Percentiles rank a stretch among this genome's conserved stretches.
phyloP scores from a whole-genome alignment of 1,284 basidiomycete genomes.

The Ustilago xerochloae region DNA sequence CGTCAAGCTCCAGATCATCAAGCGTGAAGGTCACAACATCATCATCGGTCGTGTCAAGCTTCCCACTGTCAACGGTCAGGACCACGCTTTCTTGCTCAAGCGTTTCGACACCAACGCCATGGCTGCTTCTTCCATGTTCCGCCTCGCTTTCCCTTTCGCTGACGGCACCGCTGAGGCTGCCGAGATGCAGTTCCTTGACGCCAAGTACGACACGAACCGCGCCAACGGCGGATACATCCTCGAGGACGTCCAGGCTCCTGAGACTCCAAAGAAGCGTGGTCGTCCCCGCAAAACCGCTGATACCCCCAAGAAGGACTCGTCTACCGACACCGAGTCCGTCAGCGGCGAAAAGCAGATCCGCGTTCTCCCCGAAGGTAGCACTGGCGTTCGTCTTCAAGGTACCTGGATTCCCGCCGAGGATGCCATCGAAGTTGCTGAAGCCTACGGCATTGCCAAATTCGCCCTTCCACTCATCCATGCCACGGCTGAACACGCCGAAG shows the following conservation, averaged over 20 bases:
- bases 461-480: slow-evolving; percentile 79
- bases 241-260: slow-evolving; percentile 68
- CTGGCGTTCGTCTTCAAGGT: slow-evolving; percentile 78
- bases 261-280: slow-evolving; percentile 49
- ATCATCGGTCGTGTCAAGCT: slow-evolving; percentile 93
- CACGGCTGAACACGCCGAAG: slow-evolving; percentile 76
- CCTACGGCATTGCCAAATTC: slow-evolving; percentile 75
- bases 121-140: slow-evolving; percentile 96
- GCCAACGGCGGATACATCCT: slow-evolving; percentile 81
- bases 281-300: slow-evolving; percentile 50
- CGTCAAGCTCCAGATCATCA: slow-evolving; percentile 86
- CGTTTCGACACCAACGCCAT: slow-evolving; percentile 96
- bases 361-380: slow-evolving; percentile 59
- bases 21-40: slow-evolving; percentile 83
- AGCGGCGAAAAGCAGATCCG: slow-evolving; percentile 33
- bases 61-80: slow-evolving; percentile 74
- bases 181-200: slow-evolving; percentile 86
- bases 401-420: slow-evolving; percentile 83
- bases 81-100: slow-evolving; percentile 90
- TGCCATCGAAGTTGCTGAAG: slow-evolving; percentile 76
- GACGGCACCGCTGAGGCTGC: slow-evolving; percentile 81
- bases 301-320: slow-evolving; percentile 38
- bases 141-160: slow-evolving; percentile 90
- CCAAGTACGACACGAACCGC: slow-evolving; percentile 79
- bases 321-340: slow-evolving; percentile 37